Evolutionary conservation across 208 protist species (phyloP), one percentile per base, ranked within the genome.

Genomic region (Leishmania major): DNA sequence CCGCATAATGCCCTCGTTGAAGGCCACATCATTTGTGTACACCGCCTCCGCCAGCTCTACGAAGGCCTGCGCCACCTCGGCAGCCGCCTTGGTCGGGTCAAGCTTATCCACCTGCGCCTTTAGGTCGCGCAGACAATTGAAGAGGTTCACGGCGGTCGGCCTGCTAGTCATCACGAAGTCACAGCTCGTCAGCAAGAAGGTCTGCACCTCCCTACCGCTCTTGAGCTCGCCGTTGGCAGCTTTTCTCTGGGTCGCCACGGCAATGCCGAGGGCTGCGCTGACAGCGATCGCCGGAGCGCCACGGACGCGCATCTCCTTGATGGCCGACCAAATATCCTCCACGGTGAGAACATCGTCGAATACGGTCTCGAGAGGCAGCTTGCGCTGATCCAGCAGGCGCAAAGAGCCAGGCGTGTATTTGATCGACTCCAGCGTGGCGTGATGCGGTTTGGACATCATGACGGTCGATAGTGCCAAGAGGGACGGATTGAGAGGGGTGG

Each of bases 81-180:
- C 43, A 5, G 87, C 76, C 22, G 84, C 84, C 35, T 28, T 40
- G 22, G 62, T 82, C 31, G 70, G 49, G 40, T 84, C 75, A n/a
- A 84, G 60, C 45, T 51, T 60, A 25, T 87, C 78, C 31, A 97
- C 82, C 40, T 91, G 78, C 19, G 43, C 37, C 79, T 96, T 92
- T 5, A 98, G 69, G 31, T 95, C 82, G 31, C 64, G 78, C 35
- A 98, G 92, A 69, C 93, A 96, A 81, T 98, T 98, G 77, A 95
- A 97, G 0, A 99, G 93, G 91, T 99, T 99, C 45, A 99, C 98
- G 4, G 98, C 98, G 7, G 98, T 99, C 15, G 98, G 98, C 31
- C 98, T 93, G 69, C 95, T 96, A 13, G 93, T 94, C 80, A 92
- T 94, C 74, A 99, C 90, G 81, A 94, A 94, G 83, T 97, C 95